These are phyloP conservation scores for Botrytis sinoallii DNA, from an alignment of 2,329 filamentous ascomycete genomes.

Conservation along the genomic window DNA sequence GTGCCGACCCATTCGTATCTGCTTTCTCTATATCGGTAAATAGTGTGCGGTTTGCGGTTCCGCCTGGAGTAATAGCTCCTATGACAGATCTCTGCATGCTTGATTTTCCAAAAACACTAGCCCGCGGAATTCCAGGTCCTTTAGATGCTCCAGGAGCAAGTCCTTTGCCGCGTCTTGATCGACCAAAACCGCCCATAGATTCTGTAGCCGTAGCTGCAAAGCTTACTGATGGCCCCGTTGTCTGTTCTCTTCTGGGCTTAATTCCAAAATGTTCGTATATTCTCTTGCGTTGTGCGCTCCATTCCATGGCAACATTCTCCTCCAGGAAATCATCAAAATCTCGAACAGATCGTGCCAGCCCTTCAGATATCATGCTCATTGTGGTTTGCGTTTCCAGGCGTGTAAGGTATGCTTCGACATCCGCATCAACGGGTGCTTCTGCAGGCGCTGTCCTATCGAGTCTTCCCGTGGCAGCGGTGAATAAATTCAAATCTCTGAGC, in stretches of 20 bases:
- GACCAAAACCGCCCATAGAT: slow-evolving; percentile 54
- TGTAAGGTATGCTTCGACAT: slow-evolving; percentile 75
- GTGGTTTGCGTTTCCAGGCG: slow-evolving; percentile 89
- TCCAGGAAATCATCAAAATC: slow-evolving; percentile 95
- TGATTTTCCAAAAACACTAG: slow-evolving; percentile 65
- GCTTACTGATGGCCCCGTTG: slow-evolving; percentile 25
- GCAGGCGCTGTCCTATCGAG: slow-evolving; percentile 43
- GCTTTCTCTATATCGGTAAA: slow-evolving; percentile 67
- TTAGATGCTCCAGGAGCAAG: slow-evolving; percentile 38
- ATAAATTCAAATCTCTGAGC: slow-evolving; percentile 78
- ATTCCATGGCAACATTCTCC: slow-evolving; percentile 91
- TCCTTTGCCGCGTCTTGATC: slow-evolving; percentile 53
- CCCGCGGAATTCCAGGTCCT: slow-evolving; percentile 36
- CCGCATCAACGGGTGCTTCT: slow-evolving; percentile 52
- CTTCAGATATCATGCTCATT: slow-evolving; percentile 85
- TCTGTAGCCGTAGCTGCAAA: slow-evolving; percentile 41
- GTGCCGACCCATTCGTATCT: slow-evolving; percentile 46
- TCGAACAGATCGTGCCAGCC: slow-evolving; percentile 80
- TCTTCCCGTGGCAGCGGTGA: slow-evolving; percentile 56
- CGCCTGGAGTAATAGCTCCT: slow-evolving; percentile 69
- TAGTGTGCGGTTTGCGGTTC: slow-evolving; percentile 54
- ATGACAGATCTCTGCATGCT: slow-evolving; percentile 81
- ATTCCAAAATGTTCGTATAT: slow-evolving; percentile 98
- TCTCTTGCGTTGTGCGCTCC: slow-evolving; percentile 87
- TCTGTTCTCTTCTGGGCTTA: slow-evolving; percentile 53